These are phyloP conservation scores for Hanseniaspora lachancei DNA, from an alignment of 805 yeast genomes.

Conservation along the genomic window DNA sequence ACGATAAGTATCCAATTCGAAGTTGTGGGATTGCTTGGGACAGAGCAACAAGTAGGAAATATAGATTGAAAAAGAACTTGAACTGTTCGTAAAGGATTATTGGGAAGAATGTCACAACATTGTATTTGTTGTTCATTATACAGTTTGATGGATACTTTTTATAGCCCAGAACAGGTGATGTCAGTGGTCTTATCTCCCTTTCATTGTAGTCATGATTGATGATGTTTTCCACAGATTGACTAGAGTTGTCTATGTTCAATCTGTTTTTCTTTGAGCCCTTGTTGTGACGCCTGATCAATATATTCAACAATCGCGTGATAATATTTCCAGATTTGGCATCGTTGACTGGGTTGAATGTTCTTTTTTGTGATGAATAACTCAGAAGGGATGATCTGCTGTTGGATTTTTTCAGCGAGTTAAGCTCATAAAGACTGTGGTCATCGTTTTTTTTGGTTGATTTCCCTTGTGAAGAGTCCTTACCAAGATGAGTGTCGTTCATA, in stretches of 20 bases:
- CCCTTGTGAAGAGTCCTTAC: not conserved
- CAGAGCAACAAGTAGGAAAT: constrained; percentile 82
- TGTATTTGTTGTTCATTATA: constrained; percentile 87
- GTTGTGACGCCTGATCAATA: not conserved
- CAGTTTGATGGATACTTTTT: constrained; percentile 51
- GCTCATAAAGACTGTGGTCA: not conserved
- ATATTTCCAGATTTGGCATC: constrained; percentile 15
- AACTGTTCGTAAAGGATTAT: constrained; percentile 86
- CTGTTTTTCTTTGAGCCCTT: not conserved
- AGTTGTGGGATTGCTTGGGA: constrained; percentile 84
- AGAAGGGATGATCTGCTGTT: constrained; percentile 10
- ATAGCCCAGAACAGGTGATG: constrained; percentile 28
- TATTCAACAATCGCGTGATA: constrained; percentile 18
- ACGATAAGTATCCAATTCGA: constrained; percentile 83
- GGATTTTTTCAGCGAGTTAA: constrained; percentile 2
- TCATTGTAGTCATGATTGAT: constrained; percentile 18
- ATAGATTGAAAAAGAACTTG: constrained; percentile 88
- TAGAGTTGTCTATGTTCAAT: constrained; percentile 8
- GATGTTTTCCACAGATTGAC: constrained; percentile 13
- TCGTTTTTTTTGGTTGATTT: not conserved
- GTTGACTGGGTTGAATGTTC: not conserved
- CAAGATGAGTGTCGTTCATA: not conserved
- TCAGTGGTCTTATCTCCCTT: constrained; percentile 33
- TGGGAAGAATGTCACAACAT: constrained; percentile 77
- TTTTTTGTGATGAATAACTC: constrained; percentile 12